These are phyloP conservation scores for Sedum album DNA, from an alignment of 164 flowering plant species.

Conservation along the genomic window DNA sequence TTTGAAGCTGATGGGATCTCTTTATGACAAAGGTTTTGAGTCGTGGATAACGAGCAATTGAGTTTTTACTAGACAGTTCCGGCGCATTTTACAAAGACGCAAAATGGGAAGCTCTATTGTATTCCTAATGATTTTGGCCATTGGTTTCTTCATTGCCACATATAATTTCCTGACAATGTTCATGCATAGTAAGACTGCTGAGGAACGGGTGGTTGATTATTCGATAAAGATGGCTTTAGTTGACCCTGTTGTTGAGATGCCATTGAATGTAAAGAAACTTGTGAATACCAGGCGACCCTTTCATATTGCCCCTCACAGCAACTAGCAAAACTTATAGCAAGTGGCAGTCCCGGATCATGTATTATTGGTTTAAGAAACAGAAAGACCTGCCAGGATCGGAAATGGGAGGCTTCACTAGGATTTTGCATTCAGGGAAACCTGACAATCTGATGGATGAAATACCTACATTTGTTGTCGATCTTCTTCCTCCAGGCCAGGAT, in stretches of 20 bases:
- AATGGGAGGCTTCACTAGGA: constrained; percentile 87
- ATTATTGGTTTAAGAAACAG: constrained; percentile 83
- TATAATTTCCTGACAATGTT: constrained; percentile 49
- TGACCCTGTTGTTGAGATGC: constrained; percentile 82
- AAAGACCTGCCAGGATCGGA: constrained; percentile 78
- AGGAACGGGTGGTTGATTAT: constrained; percentile 15
- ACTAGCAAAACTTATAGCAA: constrained; percentile 79
- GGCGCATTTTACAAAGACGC: background rate
- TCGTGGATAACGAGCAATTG: too few relatives aligned
- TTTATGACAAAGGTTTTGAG: too few relatives aligned
- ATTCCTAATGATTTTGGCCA: constrained; percentile 32
- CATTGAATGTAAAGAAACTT: constrained; percentile 25
- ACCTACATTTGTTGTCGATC: constrained; percentile 86
- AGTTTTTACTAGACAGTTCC: too few relatives aligned
- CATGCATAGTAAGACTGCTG: constrained; percentile 27
- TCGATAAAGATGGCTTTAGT: constrained; percentile 13
- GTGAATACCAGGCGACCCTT: constrained; percentile 27
- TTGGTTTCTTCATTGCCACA: constrained; percentile 51
- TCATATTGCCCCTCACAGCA: constrained; percentile 89
- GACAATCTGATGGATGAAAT: constrained; percentile 89
- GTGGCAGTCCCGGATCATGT: constrained; percentile 97
- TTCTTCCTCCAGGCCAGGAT: constrained; percentile 80
- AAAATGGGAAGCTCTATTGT: constrained; percentile 36
- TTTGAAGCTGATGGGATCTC: too few relatives aligned
- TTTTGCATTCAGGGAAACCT: constrained; percentile 83